These are phyloP conservation scores for Croton setiger DNA, from an alignment of 441 rosid species.

Conservation along the genomic window DNA sequence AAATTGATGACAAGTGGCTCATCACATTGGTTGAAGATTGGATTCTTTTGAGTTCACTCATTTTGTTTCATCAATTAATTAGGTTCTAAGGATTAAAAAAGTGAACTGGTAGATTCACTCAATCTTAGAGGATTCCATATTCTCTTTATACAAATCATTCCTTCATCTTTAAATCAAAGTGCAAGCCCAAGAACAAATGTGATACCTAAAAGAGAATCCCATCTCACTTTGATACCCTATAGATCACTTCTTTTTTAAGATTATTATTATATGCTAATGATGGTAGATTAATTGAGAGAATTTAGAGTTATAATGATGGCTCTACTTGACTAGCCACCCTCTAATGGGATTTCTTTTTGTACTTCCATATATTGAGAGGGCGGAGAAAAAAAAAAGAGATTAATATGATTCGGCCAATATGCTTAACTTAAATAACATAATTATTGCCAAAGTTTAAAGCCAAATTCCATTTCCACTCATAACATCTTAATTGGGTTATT, in stretches of 20 bases:
- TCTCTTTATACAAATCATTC: not conserved
- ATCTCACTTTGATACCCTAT: no score
- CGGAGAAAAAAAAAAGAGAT: not conserved
- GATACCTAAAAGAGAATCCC: constrained; percentile 1
- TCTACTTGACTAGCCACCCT: not conserved
- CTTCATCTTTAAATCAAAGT: not conserved
- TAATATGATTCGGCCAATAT: constrained; percentile 16
- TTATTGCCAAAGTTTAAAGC: constrained; percentile 20
- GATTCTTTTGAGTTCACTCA: no score
- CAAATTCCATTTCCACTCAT: constrained; percentile 25
- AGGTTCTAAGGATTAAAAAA: not conserved
- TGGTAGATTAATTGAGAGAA: not conserved
- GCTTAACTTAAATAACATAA: constrained; percentile 19
- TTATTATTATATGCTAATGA: not conserved
- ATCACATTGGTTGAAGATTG: not conserved
- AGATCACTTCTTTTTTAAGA: not conserved
- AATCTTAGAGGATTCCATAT: constrained; percentile 11
- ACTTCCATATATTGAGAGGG: constrained; percentile 8
- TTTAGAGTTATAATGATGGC: not conserved
- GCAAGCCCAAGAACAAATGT: not conserved
- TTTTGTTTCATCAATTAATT: not conserved
- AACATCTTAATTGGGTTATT: constrained; percentile 11
- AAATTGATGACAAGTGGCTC: no score
- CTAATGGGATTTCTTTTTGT: constrained; percentile 3
- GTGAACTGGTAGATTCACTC: constrained; percentile 19